Evolutionary conservation across 805 yeast species (phyloP), one percentile per base, ranked within the genome.

Genomic region (Cyberlindnera mississippiensis): DNA sequence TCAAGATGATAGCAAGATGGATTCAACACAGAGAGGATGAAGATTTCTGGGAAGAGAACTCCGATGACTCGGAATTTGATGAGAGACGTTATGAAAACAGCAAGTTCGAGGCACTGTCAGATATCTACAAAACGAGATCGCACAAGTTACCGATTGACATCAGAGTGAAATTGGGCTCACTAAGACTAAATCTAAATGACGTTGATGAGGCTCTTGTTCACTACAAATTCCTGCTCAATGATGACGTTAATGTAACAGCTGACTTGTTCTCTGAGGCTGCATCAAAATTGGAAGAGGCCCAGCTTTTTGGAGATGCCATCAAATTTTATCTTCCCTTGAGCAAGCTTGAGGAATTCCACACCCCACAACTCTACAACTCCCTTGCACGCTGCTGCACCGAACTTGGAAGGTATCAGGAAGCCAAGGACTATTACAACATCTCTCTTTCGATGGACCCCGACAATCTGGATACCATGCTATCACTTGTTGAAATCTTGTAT

Each of bases 51-150:
- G 71, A 70, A 33, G 67, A 63, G 39, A 57, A 55, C 3, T 66
- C 64, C 13, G 81, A 80, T 48, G 98, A 91, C 60, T 66, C 85
- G 0, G 98, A 91, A 61, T 91, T 83, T 63, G 97, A 91, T 59
- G 75, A 70, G 18, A 71, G 95, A 56, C 66, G 95, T 48, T 62
- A 65, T 28, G 73, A 71, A 33, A 70, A 71, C 50, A 61, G 66
- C 9, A 68, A 66, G 36, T 77, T 60, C 51, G 70, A 67, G 38
- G 61, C 68, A 1, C 49, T 76, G 19, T 52, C 71, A 1, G 57
- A 56, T 29, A 46, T 45, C 11, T 63, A 63, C 35, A 75, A 73
- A 41, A 59, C 63, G 4, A 60, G 66, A 42, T 49, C 63, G 28
- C 70, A 70, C 52, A 55, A 71, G 8, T 62, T 93, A 16, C 98